Conservation (phyloP, 805 yeast genomes). For the Komagataella pseudopastoris region DNA sequence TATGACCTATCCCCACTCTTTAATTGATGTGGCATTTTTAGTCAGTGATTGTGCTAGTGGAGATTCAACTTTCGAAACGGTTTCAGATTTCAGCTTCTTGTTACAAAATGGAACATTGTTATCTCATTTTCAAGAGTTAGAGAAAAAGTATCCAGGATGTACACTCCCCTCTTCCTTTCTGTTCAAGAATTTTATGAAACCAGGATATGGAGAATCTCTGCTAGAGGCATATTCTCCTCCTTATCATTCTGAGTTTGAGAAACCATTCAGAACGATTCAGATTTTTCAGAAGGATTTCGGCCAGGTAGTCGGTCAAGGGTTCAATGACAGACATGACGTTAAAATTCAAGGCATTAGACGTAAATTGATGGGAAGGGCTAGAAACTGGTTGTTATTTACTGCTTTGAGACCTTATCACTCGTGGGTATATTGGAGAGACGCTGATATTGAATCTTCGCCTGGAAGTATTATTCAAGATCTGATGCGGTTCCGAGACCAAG, state of each 20-base stretch:
- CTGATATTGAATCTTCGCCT: constrained; percentile 72
- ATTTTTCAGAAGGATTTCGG: constrained; percentile 78
- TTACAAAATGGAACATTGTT: constrained; percentile 61
- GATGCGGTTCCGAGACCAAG: constrained; percentile 37
- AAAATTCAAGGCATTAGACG: constrained; percentile 78
- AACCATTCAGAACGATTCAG: constrained; percentile 68
- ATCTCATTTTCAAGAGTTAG: constrained; percentile 29
- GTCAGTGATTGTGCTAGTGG: constrained; percentile 66
- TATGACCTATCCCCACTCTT: constrained; percentile 67
- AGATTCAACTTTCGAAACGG: constrained; percentile 52
- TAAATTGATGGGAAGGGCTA: constrained; percentile 75
- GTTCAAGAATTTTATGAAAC: constrained; percentile 58
- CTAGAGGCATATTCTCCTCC: constrained; percentile 51
- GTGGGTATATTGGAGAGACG: constrained; percentile 90
- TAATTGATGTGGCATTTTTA: constrained; percentile 69
- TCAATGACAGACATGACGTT: constrained; percentile 72
- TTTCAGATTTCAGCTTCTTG: constrained; percentile 50
- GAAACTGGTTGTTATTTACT: constrained; percentile 69
- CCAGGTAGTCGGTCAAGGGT: constrained; percentile 75
- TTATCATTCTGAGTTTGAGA: constrained; percentile 44
- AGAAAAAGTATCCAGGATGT: constrained; percentile 17
- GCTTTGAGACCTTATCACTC: constrained; percentile 76
- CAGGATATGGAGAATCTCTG: constrained; percentile 40
- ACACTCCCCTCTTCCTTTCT: constrained; percentile 32
- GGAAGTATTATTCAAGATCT: constrained; percentile 61